Percentiles rank a stretch among this genome's conserved stretches.
These are phyloP conservation scores for Lentinula sp. DNA, from an alignment of 768 basidiomycete species.

Conservation along the genomic window DNA sequence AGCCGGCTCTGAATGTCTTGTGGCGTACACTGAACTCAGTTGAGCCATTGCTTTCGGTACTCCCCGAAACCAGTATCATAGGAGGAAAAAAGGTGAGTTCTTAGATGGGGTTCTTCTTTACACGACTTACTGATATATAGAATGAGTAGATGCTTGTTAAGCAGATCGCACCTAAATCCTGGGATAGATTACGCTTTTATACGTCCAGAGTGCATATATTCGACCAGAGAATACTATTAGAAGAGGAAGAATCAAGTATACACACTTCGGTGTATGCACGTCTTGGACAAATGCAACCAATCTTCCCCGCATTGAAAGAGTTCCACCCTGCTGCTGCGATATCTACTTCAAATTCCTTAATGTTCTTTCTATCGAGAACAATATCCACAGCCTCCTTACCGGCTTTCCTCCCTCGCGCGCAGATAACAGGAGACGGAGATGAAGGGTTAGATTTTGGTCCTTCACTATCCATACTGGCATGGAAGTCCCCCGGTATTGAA, in stretches of 20 bases:
- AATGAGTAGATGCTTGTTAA: not conserved
- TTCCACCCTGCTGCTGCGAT: not conserved
- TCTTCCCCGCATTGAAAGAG: not conserved
- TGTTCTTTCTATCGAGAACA: not conserved
- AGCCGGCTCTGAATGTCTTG: conserved; percentile 1
- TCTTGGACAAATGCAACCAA: not conserved
- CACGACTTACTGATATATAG: not conserved
- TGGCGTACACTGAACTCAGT: not conserved
- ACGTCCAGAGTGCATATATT: not conserved
- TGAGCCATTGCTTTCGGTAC: not conserved
- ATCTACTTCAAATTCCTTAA: not conserved
- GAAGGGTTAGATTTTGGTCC: not conserved
- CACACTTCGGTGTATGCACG: not conserved
- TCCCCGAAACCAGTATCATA: not conserved
- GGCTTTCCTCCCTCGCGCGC: not conserved
- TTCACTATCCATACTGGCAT: not conserved
- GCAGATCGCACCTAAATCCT: not conserved
- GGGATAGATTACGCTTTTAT: not conserved
- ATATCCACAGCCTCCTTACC: not conserved
- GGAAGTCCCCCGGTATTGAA: not conserved
- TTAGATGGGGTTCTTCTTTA: not conserved
- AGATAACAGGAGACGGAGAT: not conserved
- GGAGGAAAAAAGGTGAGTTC: not conserved
- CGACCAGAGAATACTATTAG: not conserved
- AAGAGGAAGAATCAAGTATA: not conserved